phyloP scores from a whole-genome alignment of 1,284 basidiomycete genomes.

The Hypsizygus ulmarius region DNA sequence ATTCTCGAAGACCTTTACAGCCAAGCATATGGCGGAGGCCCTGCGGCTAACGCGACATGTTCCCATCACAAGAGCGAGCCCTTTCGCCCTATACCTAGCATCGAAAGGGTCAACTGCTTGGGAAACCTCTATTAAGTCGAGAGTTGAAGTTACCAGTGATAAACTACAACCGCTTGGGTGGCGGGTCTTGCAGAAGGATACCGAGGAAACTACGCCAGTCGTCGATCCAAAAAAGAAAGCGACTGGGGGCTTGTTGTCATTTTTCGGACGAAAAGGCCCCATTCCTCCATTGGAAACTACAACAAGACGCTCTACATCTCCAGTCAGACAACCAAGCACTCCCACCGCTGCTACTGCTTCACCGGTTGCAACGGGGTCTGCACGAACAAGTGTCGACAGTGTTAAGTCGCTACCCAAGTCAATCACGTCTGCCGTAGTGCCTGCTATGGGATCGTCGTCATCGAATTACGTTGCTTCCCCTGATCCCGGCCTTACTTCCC shows the following conservation, averaged over 20 bases:
- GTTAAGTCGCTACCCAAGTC: constrained; percentile 16
- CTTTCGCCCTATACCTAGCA: constrained; percentile 59
- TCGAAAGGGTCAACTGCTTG: constrained; percentile 71
- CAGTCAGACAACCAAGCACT: constrained; percentile 17
- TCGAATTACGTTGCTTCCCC: constrained; percentile 4
- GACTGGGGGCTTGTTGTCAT: constrained; percentile 60
- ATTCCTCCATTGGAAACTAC: constrained; percentile 19
- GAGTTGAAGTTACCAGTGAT: constrained; percentile 46
- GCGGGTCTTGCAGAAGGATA: constrained; percentile 41
- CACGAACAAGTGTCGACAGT: constrained; percentile 35
- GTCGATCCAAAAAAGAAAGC: constrained; percentile 45
- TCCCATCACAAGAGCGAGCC: constrained; percentile 51
- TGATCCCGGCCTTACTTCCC: background rate
- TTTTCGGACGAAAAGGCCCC: constrained; percentile 52
- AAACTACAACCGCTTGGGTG: constrained; percentile 62
- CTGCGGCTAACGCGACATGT: constrained; percentile 61
- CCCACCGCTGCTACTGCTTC: constrained; percentile 15
- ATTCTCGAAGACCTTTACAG: constrained; percentile 53
- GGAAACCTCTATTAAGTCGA: constrained; percentile 63
- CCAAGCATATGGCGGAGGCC: constrained; percentile 56
- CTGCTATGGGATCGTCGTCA: constrained; percentile 7
- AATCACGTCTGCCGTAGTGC: constrained; percentile 5
- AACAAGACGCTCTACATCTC: constrained; percentile 27
- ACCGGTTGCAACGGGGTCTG: constrained; percentile 12
- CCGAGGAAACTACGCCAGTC: constrained; percentile 26